phyloP scores from a whole-genome alignment of 495 filamentous ascomycete species.

The Symbiotaphrina buchneri region DNA sequence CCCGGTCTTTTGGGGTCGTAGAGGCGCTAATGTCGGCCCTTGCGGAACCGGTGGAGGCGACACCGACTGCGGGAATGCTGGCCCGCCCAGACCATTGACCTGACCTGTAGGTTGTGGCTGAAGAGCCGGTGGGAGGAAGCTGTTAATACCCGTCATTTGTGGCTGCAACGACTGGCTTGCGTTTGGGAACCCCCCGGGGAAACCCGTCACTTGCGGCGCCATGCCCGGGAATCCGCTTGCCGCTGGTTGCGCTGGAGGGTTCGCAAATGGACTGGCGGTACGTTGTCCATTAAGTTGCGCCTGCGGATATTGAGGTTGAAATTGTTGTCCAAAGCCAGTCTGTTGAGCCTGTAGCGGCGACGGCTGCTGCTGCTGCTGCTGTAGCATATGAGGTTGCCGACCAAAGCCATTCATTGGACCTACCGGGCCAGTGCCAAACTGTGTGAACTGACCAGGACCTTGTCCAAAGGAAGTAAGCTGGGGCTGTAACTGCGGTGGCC shows the following conservation, averaged over 20 bases:
- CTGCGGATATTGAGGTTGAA: slow-evolving; percentile 20
- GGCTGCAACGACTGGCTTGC: slow-evolving; percentile 8
- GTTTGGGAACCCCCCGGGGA: slow-evolving; percentile 9
- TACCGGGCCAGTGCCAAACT: too few relatives aligned
- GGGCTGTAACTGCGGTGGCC: slow-evolving; percentile 12
- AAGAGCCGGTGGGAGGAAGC: slow-evolving; percentile 17
- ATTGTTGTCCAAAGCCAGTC: slow-evolving; percentile 22
- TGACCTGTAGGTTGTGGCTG: slow-evolving; percentile 30
- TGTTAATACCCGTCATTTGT: slow-evolving; percentile 5
- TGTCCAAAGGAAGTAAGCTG: slow-evolving; percentile 33
- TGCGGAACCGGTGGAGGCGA: slow-evolving; percentile 23
- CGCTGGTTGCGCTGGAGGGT: slow-evolving; percentile 26
- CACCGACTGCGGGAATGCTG: slow-evolving; percentile 11
- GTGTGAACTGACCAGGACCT: slow-evolving; percentile 15
- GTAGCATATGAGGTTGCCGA: slow-evolving; percentile 6
- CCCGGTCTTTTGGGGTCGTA: slow-evolving; percentile 78
- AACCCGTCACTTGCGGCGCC: slow-evolving; percentile 27
- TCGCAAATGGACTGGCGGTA: slow-evolving; percentile 26
- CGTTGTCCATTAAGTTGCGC: slow-evolving; percentile 20
- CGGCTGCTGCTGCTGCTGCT: too few relatives aligned
- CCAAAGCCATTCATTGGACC: slow-evolving; percentile 12
- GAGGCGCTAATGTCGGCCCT: slow-evolving; percentile 27
- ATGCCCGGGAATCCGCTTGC: slow-evolving; percentile 28
- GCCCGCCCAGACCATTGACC: slow-evolving; percentile 27
- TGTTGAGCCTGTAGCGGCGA: slow-evolving; percentile 16